Base-by-base conservation (phyloP, 345 rosid species). In the Excoecaria cochinchinensis region DNA sequence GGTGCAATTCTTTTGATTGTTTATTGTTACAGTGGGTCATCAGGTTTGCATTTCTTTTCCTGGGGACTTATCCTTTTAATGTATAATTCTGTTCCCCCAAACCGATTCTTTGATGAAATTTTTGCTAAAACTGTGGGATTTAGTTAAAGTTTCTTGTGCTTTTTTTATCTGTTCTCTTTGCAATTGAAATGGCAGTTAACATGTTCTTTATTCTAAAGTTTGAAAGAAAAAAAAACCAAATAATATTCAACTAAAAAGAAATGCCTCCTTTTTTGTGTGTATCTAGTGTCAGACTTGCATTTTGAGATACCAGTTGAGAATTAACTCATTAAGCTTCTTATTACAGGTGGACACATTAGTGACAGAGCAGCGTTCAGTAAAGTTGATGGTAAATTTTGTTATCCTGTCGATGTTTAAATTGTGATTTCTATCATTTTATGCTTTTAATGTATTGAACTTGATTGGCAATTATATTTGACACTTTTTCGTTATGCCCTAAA, bases 331-430 rank as follows among this genome's bases (percentile, higher is more conserved):
- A 71, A 8, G 46, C 39, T 77, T 76, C 73, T 25, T 76, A 63
- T 81, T 68, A 1, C 87, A 87, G 92, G 90, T 69, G 58, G 77
- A 70, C 80, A 46, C 59, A 64, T 64, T 61, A 62, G 74, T 67
- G 85, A 80, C 66, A 84, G 82, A 61, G 85, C 79, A 73, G 88
- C 85, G 39, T 67, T 77, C 16, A 85, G 84, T 74, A 87, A 82
- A 75, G 21, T 69, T 59, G 90, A 84, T 83, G 95, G 95, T 90
- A 74, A 77, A 51, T 67, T 64, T 9, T 8, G 14, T 9, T 46
- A 36, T 10, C 14, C 47, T 3, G 31, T 0, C 16, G 8, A 25
- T 69, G 39, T 69, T 64, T 24, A 3, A 8, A 3, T 25, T 1
- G 14, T 31, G 5, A 39, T 25, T 24, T 50, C 1, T 31, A 31